Conservation (phyloP, 345 rosid genomes). For the Dipteronia sinensis region DNA sequence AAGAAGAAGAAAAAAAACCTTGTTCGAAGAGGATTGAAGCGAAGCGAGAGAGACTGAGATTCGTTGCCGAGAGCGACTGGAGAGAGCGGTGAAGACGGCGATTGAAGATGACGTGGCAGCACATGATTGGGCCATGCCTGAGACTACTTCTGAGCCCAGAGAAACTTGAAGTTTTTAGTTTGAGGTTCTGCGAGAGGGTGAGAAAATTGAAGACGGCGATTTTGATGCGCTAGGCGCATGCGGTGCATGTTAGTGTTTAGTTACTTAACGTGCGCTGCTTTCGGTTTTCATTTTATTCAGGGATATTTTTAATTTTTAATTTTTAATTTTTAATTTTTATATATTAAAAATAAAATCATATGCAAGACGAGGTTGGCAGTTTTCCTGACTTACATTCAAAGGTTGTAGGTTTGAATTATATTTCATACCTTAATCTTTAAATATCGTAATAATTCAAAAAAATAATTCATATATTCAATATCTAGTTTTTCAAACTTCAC, state of each 20-base stretch:
- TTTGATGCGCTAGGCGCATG: not conserved
- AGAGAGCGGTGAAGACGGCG: not conserved
- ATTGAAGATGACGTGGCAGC: constrained; percentile 17
- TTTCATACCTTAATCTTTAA: no score
- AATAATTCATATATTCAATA: no score
- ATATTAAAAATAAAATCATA: no score
- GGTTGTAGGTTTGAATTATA: no score
- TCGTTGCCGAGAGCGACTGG: not conserved
- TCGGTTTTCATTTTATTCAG: not conserved
- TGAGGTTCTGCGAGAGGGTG: not conserved
- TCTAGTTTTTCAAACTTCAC: no score
- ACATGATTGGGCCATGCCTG: constrained; percentile 18
- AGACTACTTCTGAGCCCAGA: not conserved
- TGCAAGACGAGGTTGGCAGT: no score
- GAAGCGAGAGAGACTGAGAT: constrained; percentile 12
- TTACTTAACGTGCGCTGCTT: not conserved
- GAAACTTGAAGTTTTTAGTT: not conserved
- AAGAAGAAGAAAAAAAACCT: not conserved
- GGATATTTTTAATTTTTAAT: no score
- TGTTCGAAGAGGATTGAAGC: not conserved
- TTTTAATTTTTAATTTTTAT: no score
- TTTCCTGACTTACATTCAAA: no score
- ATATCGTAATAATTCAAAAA: no score
- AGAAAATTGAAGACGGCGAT: not conserved
- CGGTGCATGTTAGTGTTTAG: not conserved